Percentiles rank a stretch among this genome's conserved stretches.
Evolutionary conservation across 345 rosid genomes (phyloP).

Genomic region (Iberis pinnata): DNA sequence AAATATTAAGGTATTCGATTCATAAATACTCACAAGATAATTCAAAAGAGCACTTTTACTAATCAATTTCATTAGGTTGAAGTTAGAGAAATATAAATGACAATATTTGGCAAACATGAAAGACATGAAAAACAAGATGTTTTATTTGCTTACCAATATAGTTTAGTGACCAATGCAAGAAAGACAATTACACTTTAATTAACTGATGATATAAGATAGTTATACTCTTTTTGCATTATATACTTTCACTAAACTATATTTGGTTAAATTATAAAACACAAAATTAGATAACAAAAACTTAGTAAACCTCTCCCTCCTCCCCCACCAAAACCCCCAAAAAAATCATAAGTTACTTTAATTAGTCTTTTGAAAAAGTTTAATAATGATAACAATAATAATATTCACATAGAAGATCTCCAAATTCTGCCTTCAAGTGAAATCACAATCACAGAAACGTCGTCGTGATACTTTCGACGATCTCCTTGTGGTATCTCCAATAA

Average conservation of each 20-base stretch:
- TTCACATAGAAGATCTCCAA: conserved; percentile 79
- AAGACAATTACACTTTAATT: background rate
- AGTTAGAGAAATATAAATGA: too few relatives aligned
- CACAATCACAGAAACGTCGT: conserved; percentile 78
- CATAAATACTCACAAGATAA: too few relatives aligned
- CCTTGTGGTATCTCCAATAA: conserved; percentile 89
- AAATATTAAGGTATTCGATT: too few relatives aligned
- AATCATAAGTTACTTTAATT: background rate
- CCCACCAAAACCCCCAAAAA: background rate
- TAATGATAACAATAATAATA: background rate
- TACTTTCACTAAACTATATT: background rate
- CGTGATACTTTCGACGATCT: conserved; percentile 79
- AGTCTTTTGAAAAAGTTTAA: background rate
- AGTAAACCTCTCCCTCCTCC: background rate
- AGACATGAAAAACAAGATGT: background rate
- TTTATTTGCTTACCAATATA: background rate
- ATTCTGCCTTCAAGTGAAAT: conserved; percentile 89
- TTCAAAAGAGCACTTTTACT: too few relatives aligned
- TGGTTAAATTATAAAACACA: background rate
- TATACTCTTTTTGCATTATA: background rate
- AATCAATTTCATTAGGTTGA: too few relatives aligned
- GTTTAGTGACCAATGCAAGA: background rate
- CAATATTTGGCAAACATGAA: background rate
- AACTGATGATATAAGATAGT: background rate
- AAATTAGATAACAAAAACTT: conserved; percentile 1